Evolutionary conservation across 768 basidiomycete genomes (phyloP).

Genomic region (Trametes sanguinea): DNA sequence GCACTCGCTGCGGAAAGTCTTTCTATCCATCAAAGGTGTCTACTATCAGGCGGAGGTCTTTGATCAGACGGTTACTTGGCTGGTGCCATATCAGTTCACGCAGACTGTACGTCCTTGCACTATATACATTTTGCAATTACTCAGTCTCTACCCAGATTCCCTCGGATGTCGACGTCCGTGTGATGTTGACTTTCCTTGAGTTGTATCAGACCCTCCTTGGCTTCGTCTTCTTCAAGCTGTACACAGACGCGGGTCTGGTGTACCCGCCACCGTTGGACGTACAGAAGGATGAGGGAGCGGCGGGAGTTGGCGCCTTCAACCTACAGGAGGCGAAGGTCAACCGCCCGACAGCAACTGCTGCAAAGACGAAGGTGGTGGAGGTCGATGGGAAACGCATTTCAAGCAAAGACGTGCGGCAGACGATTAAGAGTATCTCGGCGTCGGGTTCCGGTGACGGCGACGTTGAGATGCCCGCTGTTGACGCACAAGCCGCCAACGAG

Average conservation of each 20-base stretch:
- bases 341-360: conserved; percentile 27
- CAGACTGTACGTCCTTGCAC: conserved; percentile 65
- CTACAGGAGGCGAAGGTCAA: conserved; percentile 54
- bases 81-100: conserved; percentile 96
- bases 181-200: conserved; percentile 97
- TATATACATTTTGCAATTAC: conserved; percentile 2
- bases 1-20: conserved; percentile 81
- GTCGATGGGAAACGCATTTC: conserved; percentile 48
- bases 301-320: conserved; percentile 86
- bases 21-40: conserved; percentile 96
- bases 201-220: conserved; percentile 95
- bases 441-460: conserved; percentile 36
- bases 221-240: conserved; percentile 98
- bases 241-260: conserved; percentile 86
- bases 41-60: conserved; percentile 97
- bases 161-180: conserved; percentile 93
- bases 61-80: conserved; percentile 92
- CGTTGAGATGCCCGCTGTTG: conserved; percentile 37
- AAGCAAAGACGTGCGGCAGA: conserved; percentile 61
- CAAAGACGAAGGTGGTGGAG: conserved; percentile 37
- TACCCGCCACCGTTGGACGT: conserved; percentile 93
- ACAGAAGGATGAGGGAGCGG: conserved; percentile 79
- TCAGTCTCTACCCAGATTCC: conserved; percentile 62
- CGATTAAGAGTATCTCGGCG: conserved; percentile 55
- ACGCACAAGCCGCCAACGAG: conserved; percentile 31